Evolutionary conservation across 2,329 filamentous ascomycete genomes (phyloP).

Genomic region (Biscogniauxia mediterranea): DNA sequence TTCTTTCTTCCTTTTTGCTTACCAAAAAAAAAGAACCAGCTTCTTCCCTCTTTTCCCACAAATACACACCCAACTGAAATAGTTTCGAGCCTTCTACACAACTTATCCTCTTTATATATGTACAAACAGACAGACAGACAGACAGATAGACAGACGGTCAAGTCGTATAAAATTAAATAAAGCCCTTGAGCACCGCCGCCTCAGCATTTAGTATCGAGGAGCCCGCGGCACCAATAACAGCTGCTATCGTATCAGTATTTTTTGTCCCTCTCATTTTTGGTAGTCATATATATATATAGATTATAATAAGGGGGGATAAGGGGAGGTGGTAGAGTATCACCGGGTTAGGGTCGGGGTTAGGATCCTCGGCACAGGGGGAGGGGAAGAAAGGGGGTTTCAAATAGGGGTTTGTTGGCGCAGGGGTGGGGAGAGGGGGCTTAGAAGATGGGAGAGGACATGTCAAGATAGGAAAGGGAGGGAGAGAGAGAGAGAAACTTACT

Average conservation of each 20-base stretch:
- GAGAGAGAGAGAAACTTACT: conserved; percentile 42
- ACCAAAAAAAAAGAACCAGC: no score
- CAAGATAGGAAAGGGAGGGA: neutral
- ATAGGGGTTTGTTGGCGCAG: conserved; percentile 1
- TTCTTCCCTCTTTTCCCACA: no score
- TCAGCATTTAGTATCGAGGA: conserved; percentile 94
- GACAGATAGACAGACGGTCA: no score
- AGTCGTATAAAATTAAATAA: conserved; percentile 49
- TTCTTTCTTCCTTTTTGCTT: no score
- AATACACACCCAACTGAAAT: no score
- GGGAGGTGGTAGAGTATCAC: no score
- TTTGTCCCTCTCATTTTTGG: no score
- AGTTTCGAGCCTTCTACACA: neutral
- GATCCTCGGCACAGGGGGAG: neutral
- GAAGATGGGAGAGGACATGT: no score
- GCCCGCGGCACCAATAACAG: conserved; percentile 93
- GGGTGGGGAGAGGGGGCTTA: neutral
- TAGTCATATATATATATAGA: no score
- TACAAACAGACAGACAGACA: no score
- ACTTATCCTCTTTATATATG: neutral
- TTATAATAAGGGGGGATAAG: no score
- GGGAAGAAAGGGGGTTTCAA: neutral
- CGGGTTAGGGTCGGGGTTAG: no score
- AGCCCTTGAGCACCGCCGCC: conserved; percentile 86
- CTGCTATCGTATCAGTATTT: conserved; percentile 37